Evolutionary conservation across 1,284 basidiomycete genomes (phyloP).

Genomic region (Irpex sp.): DNA sequence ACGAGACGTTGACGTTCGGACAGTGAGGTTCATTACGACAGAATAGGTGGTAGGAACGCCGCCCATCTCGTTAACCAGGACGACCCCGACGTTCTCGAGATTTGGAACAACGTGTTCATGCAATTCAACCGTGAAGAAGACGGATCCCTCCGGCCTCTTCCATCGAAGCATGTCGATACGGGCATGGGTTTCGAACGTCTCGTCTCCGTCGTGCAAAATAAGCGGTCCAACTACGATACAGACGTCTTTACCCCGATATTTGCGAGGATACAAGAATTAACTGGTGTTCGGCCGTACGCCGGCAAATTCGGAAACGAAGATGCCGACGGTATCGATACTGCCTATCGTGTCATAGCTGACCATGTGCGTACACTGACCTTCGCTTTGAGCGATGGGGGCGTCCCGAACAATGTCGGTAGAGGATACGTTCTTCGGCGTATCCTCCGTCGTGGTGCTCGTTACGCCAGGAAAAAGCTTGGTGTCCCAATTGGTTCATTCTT

Average conservation of each 20-base stretch:
- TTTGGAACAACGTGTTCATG: conserved; percentile 99
- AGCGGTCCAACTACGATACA: conserved; percentile 96
- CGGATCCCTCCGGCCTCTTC: conserved; percentile 77
- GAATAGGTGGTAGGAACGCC: conserved; percentile 92
- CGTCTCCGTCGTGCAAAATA: conserved; percentile 91
- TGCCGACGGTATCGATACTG: conserved; percentile 92
- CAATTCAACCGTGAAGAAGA: conserved; percentile 96
- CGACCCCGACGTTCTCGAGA: conserved; percentile 95
- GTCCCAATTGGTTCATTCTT: conserved; percentile 96
- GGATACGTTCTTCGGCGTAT: conserved; percentile 96
- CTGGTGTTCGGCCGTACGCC: conserved; percentile 82
- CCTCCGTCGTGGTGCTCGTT: conserved; percentile 88
- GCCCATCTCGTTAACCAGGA: conserved; percentile 91
- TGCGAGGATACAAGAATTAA: conserved; percentile 83
- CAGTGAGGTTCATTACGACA: conserved; percentile 96
- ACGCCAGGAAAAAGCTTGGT: conserved; percentile 93
- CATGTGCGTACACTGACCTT: conserved; percentile 96
- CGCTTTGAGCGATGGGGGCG: conserved; percentile 93
- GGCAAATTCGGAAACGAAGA: conserved; percentile 96
- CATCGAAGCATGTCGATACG: conserved; percentile 95
- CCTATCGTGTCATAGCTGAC: conserved; percentile 96
- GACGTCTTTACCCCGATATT: conserved; percentile 95
- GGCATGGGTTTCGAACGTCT: conserved; percentile 99
- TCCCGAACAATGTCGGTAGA: conserved; percentile 94
- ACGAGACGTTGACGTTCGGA: conserved; percentile 2